Evolutionary conservation across 495 filamentous ascomycete genomes (phyloP), one percentile per base, ranked within the genome.

Genomic region (Xylaria sp.): DNA sequence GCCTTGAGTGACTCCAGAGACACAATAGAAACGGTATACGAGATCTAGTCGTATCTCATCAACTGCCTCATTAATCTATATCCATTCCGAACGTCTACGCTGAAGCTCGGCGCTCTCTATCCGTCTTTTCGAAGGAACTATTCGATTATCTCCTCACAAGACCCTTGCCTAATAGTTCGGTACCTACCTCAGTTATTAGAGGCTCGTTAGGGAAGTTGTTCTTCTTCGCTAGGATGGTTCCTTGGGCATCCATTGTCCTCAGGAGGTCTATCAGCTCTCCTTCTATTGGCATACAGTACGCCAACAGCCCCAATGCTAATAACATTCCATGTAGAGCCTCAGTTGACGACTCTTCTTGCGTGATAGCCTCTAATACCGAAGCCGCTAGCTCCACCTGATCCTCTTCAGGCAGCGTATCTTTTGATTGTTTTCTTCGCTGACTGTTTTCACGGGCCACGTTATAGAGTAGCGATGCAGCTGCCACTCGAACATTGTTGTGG

Each of bases 391-490:
- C 94, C 29, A 97, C 87, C 75, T 95, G 91, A 66, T 90, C 87
- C 11, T 83, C 87, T 67, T 93, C 91, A 0, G 87, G 76, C 4
- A 98, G 78, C 0, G 83, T 81, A 40, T 94, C 91, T 3, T 84
- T 80, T 5, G 85, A 77, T 9, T 86, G 84, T 21, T 87, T 84
- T 31, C 93, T 88, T 46, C 86, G 81, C 59, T 87, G 86, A 75
- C 90, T 90, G 74, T 94, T 93, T 11, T 89, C 85, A 11, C 87
- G 80, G 0, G 93, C 88, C 4, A 98, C 78, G 70, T 98, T 97
- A 80, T 95, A 95, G 1, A 92, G 87, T n/a, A 98, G 81, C 0
- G 91, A 91, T 19, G 94, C 87, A 0, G 94, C 93, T 7, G 93
- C 91, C 17, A 94, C 92, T 40, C 95, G 90, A 14, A 86, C 76